Evolutionary conservation across 306 rosid species (phyloP).

Genomic region (Begonia masoniana): DNA sequence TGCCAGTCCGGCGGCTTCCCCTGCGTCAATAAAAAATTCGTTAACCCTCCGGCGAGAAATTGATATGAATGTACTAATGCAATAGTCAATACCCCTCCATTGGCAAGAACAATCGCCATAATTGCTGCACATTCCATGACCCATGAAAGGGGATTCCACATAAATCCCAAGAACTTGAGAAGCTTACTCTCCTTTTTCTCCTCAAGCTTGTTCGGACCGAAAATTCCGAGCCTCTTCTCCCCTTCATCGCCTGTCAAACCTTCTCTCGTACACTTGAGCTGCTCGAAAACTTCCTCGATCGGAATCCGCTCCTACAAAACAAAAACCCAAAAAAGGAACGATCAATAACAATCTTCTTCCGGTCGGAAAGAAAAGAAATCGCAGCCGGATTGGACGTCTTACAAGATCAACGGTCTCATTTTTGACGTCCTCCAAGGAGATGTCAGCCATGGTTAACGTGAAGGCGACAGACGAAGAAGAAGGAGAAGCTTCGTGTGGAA

Average conservation of each 20-base stretch:
- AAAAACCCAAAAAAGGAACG: background rate
- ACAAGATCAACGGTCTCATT: background rate
- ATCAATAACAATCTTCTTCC: too few relatives aligned
- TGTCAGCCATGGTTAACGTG: background rate
- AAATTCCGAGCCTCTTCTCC: background rate
- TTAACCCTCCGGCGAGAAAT: background rate
- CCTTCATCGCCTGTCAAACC: slow-evolving; percentile 1
- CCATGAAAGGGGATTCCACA: slow-evolving; percentile 1
- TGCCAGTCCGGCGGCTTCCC: slow-evolving; percentile 57
- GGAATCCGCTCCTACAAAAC: background rate
- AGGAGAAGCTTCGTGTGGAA: too few relatives aligned
- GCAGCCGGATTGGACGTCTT: background rate
- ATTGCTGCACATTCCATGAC: background rate
- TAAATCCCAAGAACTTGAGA: background rate
- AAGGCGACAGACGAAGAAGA: too few relatives aligned
- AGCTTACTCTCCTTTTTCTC: background rate
- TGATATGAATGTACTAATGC: too few relatives aligned
- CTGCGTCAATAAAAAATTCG: slow-evolving; percentile 8
- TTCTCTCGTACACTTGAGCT: background rate
- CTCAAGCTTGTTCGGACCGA: slow-evolving; percentile 1
- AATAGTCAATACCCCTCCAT: background rate
- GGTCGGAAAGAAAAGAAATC: background rate
- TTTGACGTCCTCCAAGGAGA: background rate
- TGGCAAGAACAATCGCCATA: background rate
- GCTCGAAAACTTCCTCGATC: background rate